A percentile compares a stretch with the other conserved stretches of the same genome.
phyloP scores from a whole-genome alignment of 164 flowering plant genomes.

The Santalum album region DNA sequence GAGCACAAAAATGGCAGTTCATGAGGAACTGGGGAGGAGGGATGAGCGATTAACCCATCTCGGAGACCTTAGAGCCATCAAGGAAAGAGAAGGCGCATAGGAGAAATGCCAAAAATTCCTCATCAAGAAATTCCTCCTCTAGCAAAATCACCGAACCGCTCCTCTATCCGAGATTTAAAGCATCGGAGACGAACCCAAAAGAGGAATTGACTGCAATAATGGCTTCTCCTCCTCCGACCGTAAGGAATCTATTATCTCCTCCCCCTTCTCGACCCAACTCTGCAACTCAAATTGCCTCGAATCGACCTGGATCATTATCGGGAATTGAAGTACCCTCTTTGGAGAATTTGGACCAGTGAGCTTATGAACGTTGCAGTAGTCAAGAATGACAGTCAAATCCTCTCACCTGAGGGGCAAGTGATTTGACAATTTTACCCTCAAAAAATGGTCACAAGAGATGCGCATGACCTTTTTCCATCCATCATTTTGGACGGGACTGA shows the following conservation, averaged over 20 bases:
- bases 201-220: slow-evolving; percentile 44
- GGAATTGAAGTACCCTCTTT: no score
- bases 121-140: slow-evolving; percentile 39
- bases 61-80: slow-evolving; percentile 34
- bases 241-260: slow-evolving; percentile 76
- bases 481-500: no score
- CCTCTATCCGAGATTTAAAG: slow-evolving; percentile 50
- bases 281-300: no score
- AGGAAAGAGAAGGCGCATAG: slow-evolving; percentile 67
- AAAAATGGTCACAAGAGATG: no score
- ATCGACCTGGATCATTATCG: no score
- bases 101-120: slow-evolving; percentile 49
- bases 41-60: slow-evolving; percentile 56
- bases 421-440: no score
- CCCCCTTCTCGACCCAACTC: slow-evolving; percentile 32
- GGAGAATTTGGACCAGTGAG: no score
- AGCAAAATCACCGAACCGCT: slow-evolving; percentile 31
- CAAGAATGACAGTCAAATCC: no score
- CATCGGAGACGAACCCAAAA: no score
- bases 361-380: no score
- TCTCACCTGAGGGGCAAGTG: no score
- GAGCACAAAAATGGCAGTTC: slow-evolving; percentile 48
- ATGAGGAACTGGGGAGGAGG: slow-evolving; percentile 62
- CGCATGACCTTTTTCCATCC: no score
- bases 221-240: slow-evolving; percentile 69